These are phyloP conservation scores for Daldinia bambusicola DNA, from an alignment of 495 filamentous ascomycete genomes.

Conservation along the genomic window DNA sequence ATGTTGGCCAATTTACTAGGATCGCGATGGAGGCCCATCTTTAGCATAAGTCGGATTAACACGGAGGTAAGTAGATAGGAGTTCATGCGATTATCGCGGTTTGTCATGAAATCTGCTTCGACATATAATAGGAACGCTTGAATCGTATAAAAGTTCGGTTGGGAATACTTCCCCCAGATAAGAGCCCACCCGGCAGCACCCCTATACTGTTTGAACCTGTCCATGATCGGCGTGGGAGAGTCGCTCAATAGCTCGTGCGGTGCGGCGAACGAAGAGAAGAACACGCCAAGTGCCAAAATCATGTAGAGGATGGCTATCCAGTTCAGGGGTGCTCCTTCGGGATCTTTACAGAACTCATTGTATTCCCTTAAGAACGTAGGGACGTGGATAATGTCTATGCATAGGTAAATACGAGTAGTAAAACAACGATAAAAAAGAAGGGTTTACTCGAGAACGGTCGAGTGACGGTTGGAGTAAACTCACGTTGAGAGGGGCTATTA, in stretches of 20 bases:
- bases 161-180: constrained; percentile 58
- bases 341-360: constrained; percentile 58
- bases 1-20: constrained; percentile 59
- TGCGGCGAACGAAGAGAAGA: constrained; percentile 52
- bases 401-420: constrained; percentile 23
- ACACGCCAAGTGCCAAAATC: constrained; percentile 53
- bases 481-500: constrained; percentile 56
- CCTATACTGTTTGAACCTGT: constrained; percentile 53
- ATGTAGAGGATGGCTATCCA: constrained; percentile 61
- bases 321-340: constrained; percentile 47
- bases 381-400: constrained; percentile 56
- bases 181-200: constrained; percentile 54
- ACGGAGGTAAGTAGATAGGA: constrained; percentile 61
- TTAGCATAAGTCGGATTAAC: constrained; percentile 61
- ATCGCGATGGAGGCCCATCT: constrained; percentile 68
- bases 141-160: constrained; percentile 56
- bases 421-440: neutral
- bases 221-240: constrained; percentile 45
- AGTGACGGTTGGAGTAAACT: constrained; percentile 25
- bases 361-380: constrained; percentile 62
- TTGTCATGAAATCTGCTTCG: constrained; percentile 57
- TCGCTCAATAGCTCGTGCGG: constrained; percentile 55
- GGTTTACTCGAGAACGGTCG: too few relatives aligned
- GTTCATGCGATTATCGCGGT: constrained; percentile 56
- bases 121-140: constrained; percentile 62